Base-by-base conservation (phyloP, 768 basidiomycete species). In the Mycena olivaceomarginata region DNA sequence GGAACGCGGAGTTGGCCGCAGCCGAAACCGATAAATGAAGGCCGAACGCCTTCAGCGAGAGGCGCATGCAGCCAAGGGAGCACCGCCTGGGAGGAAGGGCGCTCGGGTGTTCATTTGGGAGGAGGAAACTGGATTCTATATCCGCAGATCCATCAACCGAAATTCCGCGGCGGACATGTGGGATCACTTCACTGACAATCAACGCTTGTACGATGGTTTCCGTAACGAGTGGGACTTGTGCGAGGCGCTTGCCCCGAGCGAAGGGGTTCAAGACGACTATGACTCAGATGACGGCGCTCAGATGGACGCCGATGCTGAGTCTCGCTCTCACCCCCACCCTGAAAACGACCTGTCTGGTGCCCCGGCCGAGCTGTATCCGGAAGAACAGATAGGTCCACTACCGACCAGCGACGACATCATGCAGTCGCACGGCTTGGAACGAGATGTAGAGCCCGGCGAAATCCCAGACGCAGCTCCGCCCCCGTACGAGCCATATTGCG, bases 71-170 rank as follows among this genome's bases (percentile, higher is more conserved):
- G 25, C 60, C n/a, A n/a, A 12, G 4, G 48, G 37, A 53, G 40
- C 25, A 3, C 40, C 60, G 37, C 67, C 74, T 4, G 67, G 68
- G 3, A 75, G 43, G 41, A 51, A 70, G n/a, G 12, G 64, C 3
- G 46, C 70, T 2, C 10, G 16, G 13, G 75, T 76, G 5, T 76
- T 70, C 20, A 10, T 76, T 1, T 76, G 75, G 75, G 75, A 76
- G n/a, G 51, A 66, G 12, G 70, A 67, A 31, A 31, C 22, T 10
- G 53, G 56, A n/a, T 77, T 72, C 25, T 63, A 48, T 22, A 31
- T 77, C 11, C 70, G 76, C 6, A 9, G 60, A 15, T 2, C 45
- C 1, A 15, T 67, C 25, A 59, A 45, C 31, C 76, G 76, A 5
- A 45, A 0, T 10, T 1, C 2, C 4, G 71, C 66, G 2, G 40